Evolutionary conservation across 2,329 filamentous ascomycete species (phyloP), one percentile per base, ranked within the genome.

Genomic region (Alternaria gaisen): DNA sequence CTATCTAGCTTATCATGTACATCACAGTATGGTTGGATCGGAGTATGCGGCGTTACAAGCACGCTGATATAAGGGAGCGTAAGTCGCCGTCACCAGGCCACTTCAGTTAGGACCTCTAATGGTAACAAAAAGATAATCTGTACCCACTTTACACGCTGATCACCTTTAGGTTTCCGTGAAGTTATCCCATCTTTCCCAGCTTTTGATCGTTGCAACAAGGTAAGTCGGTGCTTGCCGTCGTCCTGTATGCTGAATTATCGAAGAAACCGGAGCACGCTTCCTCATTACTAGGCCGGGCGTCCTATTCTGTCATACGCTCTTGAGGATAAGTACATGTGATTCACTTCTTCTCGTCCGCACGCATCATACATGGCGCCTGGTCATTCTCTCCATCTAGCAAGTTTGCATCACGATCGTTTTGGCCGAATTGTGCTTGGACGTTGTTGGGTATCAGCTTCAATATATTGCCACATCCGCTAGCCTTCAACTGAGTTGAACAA

Each of bases 81-180:
- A 53, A 50, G 20, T 59, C 42, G 47, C 57, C 42, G 20, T 34
- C 48, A 50, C 20, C 46, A 40, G 40, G 57, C 44, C 36, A 44
- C 52, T 56, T 59, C 53, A 60, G 47, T 55, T 60, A 53, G 53
- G 53, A 52, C 53, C 53, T 43, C 34, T 43, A 63, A 66, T 67
- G 69, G 69, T 71, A 70, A 70, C 54, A 51, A 65, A 66, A 64
- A 66, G 60, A 64, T 61, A 71, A 70, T 69, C 57, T 69, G 50
- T 56, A 57, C 52, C 51, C 55, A 51, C 48, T 67, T 66, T 61
- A 64, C 60, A 61, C 53, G 69, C 69, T 71, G 67, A 71, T 71
- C 41, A 34, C 58, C 48, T 61, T 42, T 59, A 71, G 69, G 61
- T 48, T 32, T 50, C 43, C 44, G 66, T 68, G 66, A 66, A 54